Conservation (phyloP, 31 red algal genomes). For the Bonnemaisonia californica region DNA sequence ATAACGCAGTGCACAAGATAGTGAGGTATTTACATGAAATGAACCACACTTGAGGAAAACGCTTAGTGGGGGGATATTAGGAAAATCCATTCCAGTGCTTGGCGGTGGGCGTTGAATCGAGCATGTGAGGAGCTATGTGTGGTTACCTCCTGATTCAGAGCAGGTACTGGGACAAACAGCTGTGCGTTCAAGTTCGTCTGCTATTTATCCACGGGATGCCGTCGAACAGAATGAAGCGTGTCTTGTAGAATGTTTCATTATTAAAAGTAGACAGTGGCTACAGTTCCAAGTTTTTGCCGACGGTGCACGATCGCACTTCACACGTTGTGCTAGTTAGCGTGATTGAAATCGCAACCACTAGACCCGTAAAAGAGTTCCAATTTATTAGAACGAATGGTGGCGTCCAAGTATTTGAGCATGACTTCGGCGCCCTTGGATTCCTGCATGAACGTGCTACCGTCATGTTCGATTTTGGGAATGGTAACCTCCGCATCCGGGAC, state of each 20-base stretch:
- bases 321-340: background rate
- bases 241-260: background rate
- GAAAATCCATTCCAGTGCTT: no score
- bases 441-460: slow-evolving; percentile 91
- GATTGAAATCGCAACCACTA: slow-evolving; percentile 16
- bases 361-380: slow-evolving; percentile 81
- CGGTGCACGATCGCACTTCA: background rate
- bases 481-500: slow-evolving; percentile 78
- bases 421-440: slow-evolving; percentile 79
- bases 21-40: no score
- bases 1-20: no score
- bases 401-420: slow-evolving; percentile 59
- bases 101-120: no score
- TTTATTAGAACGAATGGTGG: slow-evolving; percentile 76
- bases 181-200: slow-evolving; percentile 57
- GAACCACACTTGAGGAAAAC: no score
- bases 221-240: slow-evolving; percentile 47
- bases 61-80: no score
- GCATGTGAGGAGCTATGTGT: no score
- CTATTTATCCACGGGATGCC: slow-evolving; percentile 43
- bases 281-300: background rate
- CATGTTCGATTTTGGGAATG: slow-evolving; percentile 84
- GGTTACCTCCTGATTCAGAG: slow-evolving; percentile 61
- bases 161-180: slow-evolving; percentile 54
- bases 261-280: no score